These are phyloP conservation scores for Cordia subcordata DNA, from an alignment of 257 asterid genomes.

Conservation along the genomic window DNA sequence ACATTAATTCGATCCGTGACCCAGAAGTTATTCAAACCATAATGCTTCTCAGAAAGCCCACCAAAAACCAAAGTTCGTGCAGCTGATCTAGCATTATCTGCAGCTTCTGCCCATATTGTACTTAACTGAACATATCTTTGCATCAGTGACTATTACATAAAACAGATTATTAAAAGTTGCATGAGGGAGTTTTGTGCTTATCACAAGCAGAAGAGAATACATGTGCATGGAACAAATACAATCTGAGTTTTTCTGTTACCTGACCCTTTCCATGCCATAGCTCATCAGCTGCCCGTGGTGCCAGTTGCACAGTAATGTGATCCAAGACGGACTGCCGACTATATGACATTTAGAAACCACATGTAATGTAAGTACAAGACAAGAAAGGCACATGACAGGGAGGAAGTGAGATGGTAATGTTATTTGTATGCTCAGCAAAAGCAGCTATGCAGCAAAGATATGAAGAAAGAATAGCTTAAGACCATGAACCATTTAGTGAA, in stretches of 20 bases:
- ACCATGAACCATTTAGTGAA: not conserved
- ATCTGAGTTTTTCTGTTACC: slow-evolving; percentile 38
- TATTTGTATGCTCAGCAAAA: not conserved
- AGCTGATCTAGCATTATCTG: slow-evolving; percentile 88
- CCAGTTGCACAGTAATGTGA: slow-evolving; percentile 87
- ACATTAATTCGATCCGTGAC: slow-evolving; percentile 57
- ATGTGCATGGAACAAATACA: slow-evolving; percentile 1
- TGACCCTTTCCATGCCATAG: slow-evolving; percentile 77
- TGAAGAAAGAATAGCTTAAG: not conserved
- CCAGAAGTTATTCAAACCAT: slow-evolving; percentile 90
- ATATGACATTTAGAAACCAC: slow-evolving; percentile 18
- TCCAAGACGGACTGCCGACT: slow-evolving; percentile 96
- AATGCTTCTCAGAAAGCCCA: slow-evolving; percentile 74
- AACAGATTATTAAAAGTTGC: not conserved
- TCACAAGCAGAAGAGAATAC: not conserved
- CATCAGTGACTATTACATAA: not conserved
- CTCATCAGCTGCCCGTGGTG: slow-evolving; percentile 98
- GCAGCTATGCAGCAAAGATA: not conserved
- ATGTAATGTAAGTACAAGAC: not conserved
- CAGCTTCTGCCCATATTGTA: slow-evolving; percentile 93
- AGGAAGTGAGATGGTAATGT: not conserved
- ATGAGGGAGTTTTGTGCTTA: not conserved
- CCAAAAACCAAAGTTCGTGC: slow-evolving; percentile 83
- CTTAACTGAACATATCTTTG: slow-evolving; percentile 48
- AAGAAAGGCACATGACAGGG: not conserved